These are phyloP conservation scores for Cenchrus fungigraminus DNA, from an alignment of 176 grass and related monocot genomes.

Conservation along the genomic window DNA sequence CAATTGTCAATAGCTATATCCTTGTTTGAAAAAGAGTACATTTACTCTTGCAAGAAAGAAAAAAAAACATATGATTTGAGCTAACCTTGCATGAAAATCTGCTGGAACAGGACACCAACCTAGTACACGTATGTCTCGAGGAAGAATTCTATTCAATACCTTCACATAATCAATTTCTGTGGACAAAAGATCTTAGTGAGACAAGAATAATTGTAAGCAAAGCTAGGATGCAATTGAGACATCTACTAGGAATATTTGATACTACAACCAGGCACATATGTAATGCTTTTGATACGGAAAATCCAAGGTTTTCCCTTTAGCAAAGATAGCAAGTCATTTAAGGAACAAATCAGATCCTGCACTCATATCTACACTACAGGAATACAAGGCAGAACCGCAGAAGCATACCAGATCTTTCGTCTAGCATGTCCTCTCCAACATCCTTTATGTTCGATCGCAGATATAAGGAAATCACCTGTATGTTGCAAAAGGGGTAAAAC, in stretches of 20 bases:
- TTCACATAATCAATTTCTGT: slow-evolving; percentile 96
- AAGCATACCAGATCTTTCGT: slow-evolving; percentile 57
- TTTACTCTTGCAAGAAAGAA: neutral
- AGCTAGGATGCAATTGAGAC: slow-evolving; percentile 12
- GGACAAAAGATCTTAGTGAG: slow-evolving; percentile 27
- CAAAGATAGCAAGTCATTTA: slow-evolving; percentile 27
- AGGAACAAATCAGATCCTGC: slow-evolving; percentile 35
- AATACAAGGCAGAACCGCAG: too few relatives aligned
- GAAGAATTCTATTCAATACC: slow-evolving; percentile 90
- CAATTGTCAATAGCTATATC: too few relatives aligned
- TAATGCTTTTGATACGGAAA: neutral
- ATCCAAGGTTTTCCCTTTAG: too few relatives aligned
- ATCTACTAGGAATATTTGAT: slow-evolving; percentile 7
- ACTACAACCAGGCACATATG: neutral
- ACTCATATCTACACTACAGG: neutral
- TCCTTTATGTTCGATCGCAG: slow-evolving; percentile 79
- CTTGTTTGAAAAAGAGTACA: too few relatives aligned
- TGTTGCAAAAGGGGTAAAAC: slow-evolving; percentile 22
- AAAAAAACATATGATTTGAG: slow-evolving; percentile 15
- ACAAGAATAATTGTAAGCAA: slow-evolving; percentile 16
- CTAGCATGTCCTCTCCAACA: slow-evolving; percentile 30
- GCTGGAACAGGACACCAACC: slow-evolving; percentile 81
- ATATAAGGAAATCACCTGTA: slow-evolving; percentile 93
- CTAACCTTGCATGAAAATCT: slow-evolving; percentile 86
- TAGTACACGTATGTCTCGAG: slow-evolving; percentile 83